Evolutionary conservation across 2,329 filamentous ascomycete species (phyloP).

Genomic region (Phaeosphaeria sp.): DNA sequence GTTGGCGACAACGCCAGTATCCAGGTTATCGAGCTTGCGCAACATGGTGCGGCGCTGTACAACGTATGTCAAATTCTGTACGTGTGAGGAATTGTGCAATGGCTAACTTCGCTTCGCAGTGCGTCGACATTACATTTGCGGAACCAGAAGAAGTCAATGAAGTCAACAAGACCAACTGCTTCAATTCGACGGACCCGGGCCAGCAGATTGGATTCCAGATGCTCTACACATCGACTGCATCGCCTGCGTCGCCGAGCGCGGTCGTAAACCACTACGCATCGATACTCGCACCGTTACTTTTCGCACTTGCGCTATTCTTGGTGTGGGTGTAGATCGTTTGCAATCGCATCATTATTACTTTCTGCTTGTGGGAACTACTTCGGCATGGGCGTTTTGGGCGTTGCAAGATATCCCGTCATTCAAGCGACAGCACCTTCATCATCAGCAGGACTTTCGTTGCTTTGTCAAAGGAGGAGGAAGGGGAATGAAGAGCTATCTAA

Average conservation of each 20-base stretch:
- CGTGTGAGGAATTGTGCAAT: not conserved
- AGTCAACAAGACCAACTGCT: slow-evolving; percentile 85
- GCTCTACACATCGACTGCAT: slow-evolving; percentile 68
- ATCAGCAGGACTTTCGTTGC: not conserved
- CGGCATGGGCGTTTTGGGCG: slow-evolving; percentile 25
- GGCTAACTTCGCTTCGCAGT: slow-evolving; percentile 61
- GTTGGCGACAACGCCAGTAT: slow-evolving; percentile 90
- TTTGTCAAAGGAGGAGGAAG: too few relatives aligned
- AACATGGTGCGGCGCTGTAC: slow-evolving; percentile 83
- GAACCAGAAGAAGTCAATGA: slow-evolving; percentile 76
- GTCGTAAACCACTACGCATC: slow-evolving; percentile 35
- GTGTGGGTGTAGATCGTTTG: slow-evolving; percentile 28
- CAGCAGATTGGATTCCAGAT: slow-evolving; percentile 71
- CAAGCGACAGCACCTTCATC: not conserved
- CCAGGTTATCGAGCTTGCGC: slow-evolving; percentile 81
- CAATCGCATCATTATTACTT: slow-evolving; percentile 4
- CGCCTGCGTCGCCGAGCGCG: slow-evolving; percentile 34
- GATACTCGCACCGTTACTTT: slow-evolving; percentile 35
- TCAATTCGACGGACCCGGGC: slow-evolving; percentile 70
- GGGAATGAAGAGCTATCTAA: not conserved
- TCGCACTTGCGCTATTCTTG: slow-evolving; percentile 34
- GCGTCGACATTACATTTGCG: slow-evolving; percentile 92
- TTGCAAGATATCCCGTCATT: slow-evolving; percentile 27
- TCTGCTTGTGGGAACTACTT: not conserved
- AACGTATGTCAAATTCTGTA: slow-evolving; percentile 64